phyloP scores from a whole-genome alignment of 2,329 filamentous ascomycete genomes.

The Pyrenochaeta sp. region DNA sequence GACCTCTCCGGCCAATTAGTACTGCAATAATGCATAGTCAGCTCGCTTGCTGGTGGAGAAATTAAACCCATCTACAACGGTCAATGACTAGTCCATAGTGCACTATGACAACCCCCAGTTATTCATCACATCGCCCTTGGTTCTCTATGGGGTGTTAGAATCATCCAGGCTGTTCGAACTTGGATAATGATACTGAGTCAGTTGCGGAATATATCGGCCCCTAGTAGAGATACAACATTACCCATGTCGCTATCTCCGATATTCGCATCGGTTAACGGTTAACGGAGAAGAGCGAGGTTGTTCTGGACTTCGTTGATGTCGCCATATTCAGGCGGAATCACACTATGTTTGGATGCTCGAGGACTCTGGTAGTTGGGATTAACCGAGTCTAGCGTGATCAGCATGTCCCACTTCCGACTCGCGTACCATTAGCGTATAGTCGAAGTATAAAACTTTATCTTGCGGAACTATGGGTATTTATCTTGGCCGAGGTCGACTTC shows the following conservation, averaged over 20 bases:
- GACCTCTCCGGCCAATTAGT: too few relatives aligned
- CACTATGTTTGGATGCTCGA: slow-evolving; percentile 9
- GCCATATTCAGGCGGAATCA: not conserved
- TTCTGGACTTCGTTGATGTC: slow-evolving; percentile 1
- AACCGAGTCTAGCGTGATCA: not conserved
- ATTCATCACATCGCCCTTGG: too few relatives aligned
- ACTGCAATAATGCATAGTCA: too few relatives aligned
- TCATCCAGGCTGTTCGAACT: not conserved
- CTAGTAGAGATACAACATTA: not conserved
- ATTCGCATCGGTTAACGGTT: not conserved
- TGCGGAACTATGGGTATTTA: too few relatives aligned
- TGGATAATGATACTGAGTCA: not conserved
- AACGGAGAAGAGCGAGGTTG: not conserved
- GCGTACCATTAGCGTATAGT: not conserved
- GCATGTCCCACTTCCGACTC: not conserved
- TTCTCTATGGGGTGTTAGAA: too few relatives aligned
- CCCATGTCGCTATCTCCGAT: not conserved
- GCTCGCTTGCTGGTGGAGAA: too few relatives aligned
- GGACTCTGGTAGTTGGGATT: not conserved
- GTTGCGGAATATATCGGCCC: not conserved
- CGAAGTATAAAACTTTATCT: not conserved
- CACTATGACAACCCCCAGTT: too few relatives aligned
- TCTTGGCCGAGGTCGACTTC: not conserved
- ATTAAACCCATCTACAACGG: not conserved
- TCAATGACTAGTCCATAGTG: not conserved